Evolutionary conservation across 2,329 filamentous ascomycete species (phyloP).

Genomic region (Neoscytalidium dimidiatum): DNA sequence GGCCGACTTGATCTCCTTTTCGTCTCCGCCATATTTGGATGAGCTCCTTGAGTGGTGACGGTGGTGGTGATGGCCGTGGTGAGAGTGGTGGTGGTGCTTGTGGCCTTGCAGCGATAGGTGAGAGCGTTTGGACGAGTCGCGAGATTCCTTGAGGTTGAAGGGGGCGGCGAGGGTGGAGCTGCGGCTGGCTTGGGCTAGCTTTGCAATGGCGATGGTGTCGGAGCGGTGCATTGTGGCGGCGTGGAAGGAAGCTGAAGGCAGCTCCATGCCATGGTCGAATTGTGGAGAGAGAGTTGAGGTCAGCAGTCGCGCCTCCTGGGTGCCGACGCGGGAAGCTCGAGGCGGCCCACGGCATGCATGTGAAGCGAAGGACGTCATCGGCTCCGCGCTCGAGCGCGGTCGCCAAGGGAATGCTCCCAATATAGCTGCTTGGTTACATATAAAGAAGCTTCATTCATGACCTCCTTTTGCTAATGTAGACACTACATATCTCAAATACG

Average conservation of each 20-base stretch:
- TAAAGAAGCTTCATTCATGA: not conserved
- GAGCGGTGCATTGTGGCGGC: constrained; percentile 13
- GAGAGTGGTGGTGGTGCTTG: constrained; percentile 20
- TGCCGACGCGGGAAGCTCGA: not conserved
- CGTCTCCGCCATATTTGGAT: constrained; percentile 39
- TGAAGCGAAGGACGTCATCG: constrained; percentile 18
- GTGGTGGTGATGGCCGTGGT: constrained; percentile 29
- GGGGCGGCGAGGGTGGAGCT: constrained; percentile 18
- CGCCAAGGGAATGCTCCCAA: not conserved
- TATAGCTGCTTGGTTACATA: not conserved
- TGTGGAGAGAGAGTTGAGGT: not conserved
- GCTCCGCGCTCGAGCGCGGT: constrained; percentile 4
- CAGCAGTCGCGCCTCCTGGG: constrained; percentile 1
- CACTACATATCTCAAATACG: not conserved
- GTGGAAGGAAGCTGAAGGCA: not conserved
- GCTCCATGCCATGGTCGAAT: constrained; percentile 6
- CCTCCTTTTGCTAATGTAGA: not conserved
- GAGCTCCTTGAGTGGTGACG: constrained; percentile 27
- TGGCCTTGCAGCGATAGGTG: constrained; percentile 34
- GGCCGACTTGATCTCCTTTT: constrained; percentile 41
- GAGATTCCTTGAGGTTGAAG: constrained; percentile 3
- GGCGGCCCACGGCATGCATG: too few species aligned
- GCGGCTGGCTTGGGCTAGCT: constrained; percentile 15
- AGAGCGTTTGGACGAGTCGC: constrained; percentile 28
- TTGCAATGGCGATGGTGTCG: constrained; percentile 2